Base-by-base conservation (phyloP, 768 basidiomycete species). In the Trametes maxima region DNA sequence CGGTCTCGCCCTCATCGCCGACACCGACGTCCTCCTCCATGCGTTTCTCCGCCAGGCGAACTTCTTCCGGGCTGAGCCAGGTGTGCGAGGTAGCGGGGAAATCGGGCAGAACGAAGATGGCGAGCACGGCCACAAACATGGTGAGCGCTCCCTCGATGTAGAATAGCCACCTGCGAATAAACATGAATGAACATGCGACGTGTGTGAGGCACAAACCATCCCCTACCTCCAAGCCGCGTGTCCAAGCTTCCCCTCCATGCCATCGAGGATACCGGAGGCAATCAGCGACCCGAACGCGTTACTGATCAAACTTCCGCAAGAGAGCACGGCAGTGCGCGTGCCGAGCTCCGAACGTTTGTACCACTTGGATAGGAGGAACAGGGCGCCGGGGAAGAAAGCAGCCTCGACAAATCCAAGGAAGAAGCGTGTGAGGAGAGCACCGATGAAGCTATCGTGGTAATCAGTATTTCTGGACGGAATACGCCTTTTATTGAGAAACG, bases 201-300 rank as follows among this genome's bases (percentile, higher is more conserved):
- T 33, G 13, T 19, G 13, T 19, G 28, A 28, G 4, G 47, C 5
- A 28, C 4, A 8, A 8, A 33, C 3, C 8, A 3, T 3, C 8
- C 45, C 37, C 17, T 56, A 46, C 33, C 70, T 78, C 92, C 92
- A 94, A 0, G 88, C 88, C 11, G 86, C 79, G 59, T 81, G 77
- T 0, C 90, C 91, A 13, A 85, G 75, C 54, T 79, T 78, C 7
- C 86, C 88, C 44, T 90, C 81, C 88, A 93, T 90, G 12, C 77
- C 75, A 65, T 83, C 79, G 21, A 94, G 81, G 52, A 94, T 89
- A 2, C 83, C 87, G 28, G 90, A 89, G 11, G 91, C 90, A 52
- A 94, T 83, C 16, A 94, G 76, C 0, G 89, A 81, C 4, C 92
- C 91, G 68, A 93, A 92, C 0, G 90, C 92, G 77, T 92, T 94